Conservation (phyloP, 495 filamentous ascomycete species). For the Lasiosphaeris hirsuta region DNA sequence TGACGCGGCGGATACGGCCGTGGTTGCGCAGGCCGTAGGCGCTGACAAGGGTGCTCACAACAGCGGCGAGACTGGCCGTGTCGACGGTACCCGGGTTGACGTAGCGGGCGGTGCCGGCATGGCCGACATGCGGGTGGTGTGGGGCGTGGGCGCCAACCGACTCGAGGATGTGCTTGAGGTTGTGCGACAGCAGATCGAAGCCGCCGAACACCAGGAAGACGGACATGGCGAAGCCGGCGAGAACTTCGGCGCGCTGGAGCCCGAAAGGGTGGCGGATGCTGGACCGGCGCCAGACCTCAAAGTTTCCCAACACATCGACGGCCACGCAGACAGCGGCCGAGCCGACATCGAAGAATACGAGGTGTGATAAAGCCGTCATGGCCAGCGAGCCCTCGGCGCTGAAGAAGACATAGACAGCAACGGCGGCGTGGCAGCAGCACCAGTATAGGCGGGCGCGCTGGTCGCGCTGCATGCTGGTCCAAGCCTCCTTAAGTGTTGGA, state of each 20-base stretch:
- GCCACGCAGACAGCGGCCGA: constrained; percentile 89
- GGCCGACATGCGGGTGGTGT: constrained; percentile 61
- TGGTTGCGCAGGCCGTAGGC: constrained; percentile 89
- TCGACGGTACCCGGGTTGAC: constrained; percentile 75
- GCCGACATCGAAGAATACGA: constrained; percentile 91
- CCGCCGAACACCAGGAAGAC: constrained; percentile 95
- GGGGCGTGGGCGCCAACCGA: constrained; percentile 52
- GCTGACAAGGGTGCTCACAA: constrained; percentile 80
- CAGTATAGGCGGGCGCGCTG: constrained; percentile 80
- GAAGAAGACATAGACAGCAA: constrained; percentile 81
- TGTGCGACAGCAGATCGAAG: constrained; percentile 89
- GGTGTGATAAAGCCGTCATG: constrained; percentile 85
- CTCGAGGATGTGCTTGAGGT: constrained; percentile 80
- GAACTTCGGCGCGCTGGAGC: constrained; percentile 84
- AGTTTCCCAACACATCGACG: constrained; percentile 90
- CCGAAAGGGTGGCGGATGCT: constrained; percentile 92
- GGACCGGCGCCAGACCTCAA: constrained; percentile 94
- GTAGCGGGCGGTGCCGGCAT: constrained; percentile 38
- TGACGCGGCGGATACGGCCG: constrained; percentile 78
- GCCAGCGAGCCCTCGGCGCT: constrained; percentile 82
- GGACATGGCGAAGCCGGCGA: constrained; percentile 96
- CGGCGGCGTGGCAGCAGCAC: constrained; percentile 81
- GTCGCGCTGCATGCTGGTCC: constrained; percentile 78
- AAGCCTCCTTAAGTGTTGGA: constrained; percentile 84
- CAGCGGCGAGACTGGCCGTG: constrained; percentile 77